Evolutionary conservation across 805 yeast genomes (phyloP), one percentile per base, ranked within the genome.

Genomic region (Candida montana): DNA sequence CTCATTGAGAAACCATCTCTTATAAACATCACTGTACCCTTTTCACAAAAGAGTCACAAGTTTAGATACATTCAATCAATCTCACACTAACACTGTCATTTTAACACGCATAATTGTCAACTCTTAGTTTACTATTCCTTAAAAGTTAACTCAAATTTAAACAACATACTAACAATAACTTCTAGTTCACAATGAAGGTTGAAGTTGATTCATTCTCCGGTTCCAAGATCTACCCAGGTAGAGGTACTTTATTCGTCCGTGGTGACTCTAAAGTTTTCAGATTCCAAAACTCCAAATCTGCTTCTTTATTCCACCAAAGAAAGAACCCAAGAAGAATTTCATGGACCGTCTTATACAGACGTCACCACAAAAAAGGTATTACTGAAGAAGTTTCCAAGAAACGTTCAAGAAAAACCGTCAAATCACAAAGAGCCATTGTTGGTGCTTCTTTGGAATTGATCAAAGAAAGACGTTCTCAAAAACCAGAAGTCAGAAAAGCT

Each of bases 291-390:
- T 85, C 97, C 62, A 93, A 93, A 78, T 81, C 95, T 68, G 91
- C 95, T 65, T 89, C 98, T 69, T 83, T 93, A 67, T 93, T 93
- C 93, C 81, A 83, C 69, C 99, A 93, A 81, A 89, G 97, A 84
- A 93, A 93, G 95, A 93, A 93, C 90, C 99, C 99, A 78, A 90
- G 99, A 83, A 86, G 96, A 83, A 82, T 93, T 71, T 82, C 98
- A 56, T 93, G 99, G 99, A 93, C 99, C 59, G 97, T 91, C 67
- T 81, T 93, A 65, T 93, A 78, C 91, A 91, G 99, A 83, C 87
- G 95, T 78, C 96, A 91, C 79, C 98, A 93, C 95, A 89, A 88
- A 85, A 93, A 93, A 80, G 99, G 99, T 79, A 81, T 91, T 70
- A 82, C 96, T 67, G 99, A 93, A 81, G 99, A 93, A 79, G 87